Base-by-base conservation (phyloP, 352 stramenopile species). In the Aphanomyces euteiches region DNA sequence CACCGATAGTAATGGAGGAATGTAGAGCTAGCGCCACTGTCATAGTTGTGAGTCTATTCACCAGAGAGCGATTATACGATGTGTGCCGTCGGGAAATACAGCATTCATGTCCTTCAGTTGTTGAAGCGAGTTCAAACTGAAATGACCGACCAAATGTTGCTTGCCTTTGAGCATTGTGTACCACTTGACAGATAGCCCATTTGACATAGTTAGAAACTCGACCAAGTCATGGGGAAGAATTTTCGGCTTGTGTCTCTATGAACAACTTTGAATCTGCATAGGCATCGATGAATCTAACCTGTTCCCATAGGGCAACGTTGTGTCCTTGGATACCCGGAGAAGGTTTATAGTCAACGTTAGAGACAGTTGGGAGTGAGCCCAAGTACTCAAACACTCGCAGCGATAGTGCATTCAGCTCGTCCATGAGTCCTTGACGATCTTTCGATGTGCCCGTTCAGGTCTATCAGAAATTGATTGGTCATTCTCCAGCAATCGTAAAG, bases 171-270 rank as follows among this genome's bases (percentile, higher is more conserved):
- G 84, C 38, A 66, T 64, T 3, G 75, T 79, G 66, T 86, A 90
- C 85, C 85, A 93, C 69, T 90, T 90, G 58, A 90, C 72, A 0
- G 79, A 84, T 19, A 93, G 53, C 7, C 85, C 85, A 56, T 93
- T 93, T 28, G 80, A 77, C 69, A 87, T 77, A 7, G 68, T 79
- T 53, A 87, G 89, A 67, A 91, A 93, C 28, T 76, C 81, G 69
- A 79, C 85, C 63, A 93, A 73, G 67, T 91, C 83, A 7, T 85
- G 74, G 21, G 85, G 85, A 40, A 93, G 72, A 7, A 74, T 36
- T 56, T 74, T 78, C 0, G 84, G 81, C 15, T 77, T 76, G 56
- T 93, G 83, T 73, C 89, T 88, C 76, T 90, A 40, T 5, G 10
- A 4, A 53, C 36, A 58, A 8, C 47, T 71, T 15, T 19, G 5